A percentile compares a stretch with the other conserved stretches of the same genome.
Conservation (phyloP, 2,329 filamentous ascomycete genomes). For the Cercospora sojina region DNA sequence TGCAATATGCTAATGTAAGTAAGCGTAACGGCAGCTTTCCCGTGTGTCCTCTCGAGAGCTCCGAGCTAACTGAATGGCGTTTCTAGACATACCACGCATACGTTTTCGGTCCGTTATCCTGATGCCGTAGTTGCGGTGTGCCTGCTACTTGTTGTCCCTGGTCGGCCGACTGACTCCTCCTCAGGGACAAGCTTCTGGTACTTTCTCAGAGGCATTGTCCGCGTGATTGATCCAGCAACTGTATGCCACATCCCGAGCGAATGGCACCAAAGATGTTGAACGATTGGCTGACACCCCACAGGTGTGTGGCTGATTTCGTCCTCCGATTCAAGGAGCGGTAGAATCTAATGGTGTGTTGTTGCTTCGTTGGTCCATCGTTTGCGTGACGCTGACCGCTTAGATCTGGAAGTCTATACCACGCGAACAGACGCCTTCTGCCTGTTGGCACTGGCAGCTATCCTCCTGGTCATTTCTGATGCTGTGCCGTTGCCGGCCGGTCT, state of each 20-base stretch:
- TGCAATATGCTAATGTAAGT: not conserved
- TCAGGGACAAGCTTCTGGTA: slow-evolving; percentile 41
- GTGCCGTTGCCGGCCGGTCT: slow-evolving; percentile 31
- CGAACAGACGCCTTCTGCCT: slow-evolving; percentile 40
- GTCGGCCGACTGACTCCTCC: not conserved
- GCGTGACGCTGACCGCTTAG: slow-evolving; percentile 20
- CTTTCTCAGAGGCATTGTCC: slow-evolving; percentile 34
- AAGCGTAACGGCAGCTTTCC: not conserved
- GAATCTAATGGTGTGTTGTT: slow-evolving; percentile 29
- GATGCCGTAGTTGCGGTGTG: not conserved
- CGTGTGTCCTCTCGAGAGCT: not conserved
- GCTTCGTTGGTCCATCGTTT: not conserved
- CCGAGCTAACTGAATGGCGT: not conserved
- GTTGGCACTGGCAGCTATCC: slow-evolving; percentile 34
- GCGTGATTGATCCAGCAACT: slow-evolving; percentile 37
- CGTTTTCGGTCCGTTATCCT: slow-evolving; percentile 24
- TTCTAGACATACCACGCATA: slow-evolving; percentile 34
- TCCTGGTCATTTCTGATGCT: slow-evolving; percentile 36
- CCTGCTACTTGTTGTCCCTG: not conserved
- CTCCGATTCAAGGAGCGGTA: slow-evolving; percentile 30
- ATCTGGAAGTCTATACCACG: slow-evolving; percentile 42
- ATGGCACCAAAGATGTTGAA: not conserved
- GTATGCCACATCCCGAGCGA: slow-evolving; percentile 26
- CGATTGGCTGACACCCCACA: not conserved
- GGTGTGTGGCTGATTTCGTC: slow-evolving; percentile 37